Conservation (phyloP, 2,329 filamentous ascomycete species). For the Rhinocladiella mackenziei region DNA sequence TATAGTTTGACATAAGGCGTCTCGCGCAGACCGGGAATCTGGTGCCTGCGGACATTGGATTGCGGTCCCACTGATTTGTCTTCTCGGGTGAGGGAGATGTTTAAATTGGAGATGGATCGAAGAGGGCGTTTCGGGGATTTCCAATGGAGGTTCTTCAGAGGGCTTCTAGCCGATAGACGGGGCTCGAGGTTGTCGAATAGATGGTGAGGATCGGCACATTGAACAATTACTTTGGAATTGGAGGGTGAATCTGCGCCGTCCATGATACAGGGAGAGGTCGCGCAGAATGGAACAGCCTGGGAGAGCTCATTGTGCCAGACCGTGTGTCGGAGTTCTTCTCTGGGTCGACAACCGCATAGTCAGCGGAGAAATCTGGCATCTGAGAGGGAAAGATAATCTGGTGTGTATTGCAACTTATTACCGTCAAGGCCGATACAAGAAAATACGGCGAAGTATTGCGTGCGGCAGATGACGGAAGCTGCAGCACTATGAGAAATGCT, state of each 20-base stretch:
- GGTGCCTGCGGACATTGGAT: constrained; percentile 64
- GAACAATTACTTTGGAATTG: constrained; percentile 69
- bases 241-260: constrained; percentile 24
- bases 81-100: constrained; percentile 77
- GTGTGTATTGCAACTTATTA: too few relatives aligned
- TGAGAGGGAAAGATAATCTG: too few relatives aligned
- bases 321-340: constrained; percentile 1
- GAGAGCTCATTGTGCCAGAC: constrained; percentile 22
- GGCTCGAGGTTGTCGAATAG: constrained; percentile 79
- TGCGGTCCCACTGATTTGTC: constrained; percentile 39
- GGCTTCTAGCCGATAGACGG: constrained; percentile 72
- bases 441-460: too few relatives aligned
- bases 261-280: constrained; percentile 22
- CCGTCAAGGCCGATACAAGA: too few relatives aligned
- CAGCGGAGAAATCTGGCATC: too few relatives aligned
- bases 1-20: constrained; percentile 93
- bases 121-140: constrained; percentile 88
- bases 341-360: constrained; percentile 8
- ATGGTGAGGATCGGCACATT: constrained; percentile 91
- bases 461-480: too few relatives aligned
- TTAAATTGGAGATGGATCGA: constrained; percentile 87
- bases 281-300: constrained; percentile 1
- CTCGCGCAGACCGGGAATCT: constrained; percentile 87
- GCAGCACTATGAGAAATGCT: too few relatives aligned
- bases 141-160: constrained; percentile 91